Conservation (phyloP, 164 flowering plant genomes). For the Kingdonia uniflora region DNA sequence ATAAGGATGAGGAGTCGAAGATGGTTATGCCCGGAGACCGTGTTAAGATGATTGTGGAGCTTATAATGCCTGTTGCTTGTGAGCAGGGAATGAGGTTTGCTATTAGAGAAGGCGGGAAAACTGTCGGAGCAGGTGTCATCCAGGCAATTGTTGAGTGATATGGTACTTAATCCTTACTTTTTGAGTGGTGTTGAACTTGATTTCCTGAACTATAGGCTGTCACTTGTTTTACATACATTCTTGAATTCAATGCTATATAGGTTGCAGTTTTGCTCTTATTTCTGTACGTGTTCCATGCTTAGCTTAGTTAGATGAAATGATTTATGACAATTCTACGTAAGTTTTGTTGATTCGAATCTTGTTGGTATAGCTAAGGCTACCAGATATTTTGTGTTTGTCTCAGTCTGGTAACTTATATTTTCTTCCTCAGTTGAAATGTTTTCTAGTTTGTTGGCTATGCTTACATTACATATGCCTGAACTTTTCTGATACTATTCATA, state of each 20-base stretch:
- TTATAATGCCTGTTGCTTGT: slow-evolving; percentile 28
- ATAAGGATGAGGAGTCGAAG: slow-evolving; percentile 32
- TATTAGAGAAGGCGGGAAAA: slow-evolving; percentile 36
- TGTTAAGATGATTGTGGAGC: slow-evolving; percentile 31
- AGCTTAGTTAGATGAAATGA: slow-evolving; percentile 9
- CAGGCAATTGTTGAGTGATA: slow-evolving; percentile 23
- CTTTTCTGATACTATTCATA: background rate
- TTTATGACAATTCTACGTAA: slow-evolving; percentile 6
- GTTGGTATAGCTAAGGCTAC: background rate
- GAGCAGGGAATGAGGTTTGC: slow-evolving; percentile 36
- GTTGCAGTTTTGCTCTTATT: slow-evolving; percentile 10
- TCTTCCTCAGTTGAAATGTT: background rate
- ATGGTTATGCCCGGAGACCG: slow-evolving; percentile 36
- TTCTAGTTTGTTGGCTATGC: too few species aligned
- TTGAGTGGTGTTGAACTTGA: background rate
- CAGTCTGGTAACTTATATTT: background rate
- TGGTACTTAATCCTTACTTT: slow-evolving; percentile 1
- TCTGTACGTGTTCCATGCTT: slow-evolving; percentile 1
- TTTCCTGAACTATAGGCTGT: slow-evolving; percentile 9
- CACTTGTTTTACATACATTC: slow-evolving; percentile 6
- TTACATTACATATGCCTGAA: too few species aligned
- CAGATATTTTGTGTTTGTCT: slow-evolving; percentile 2
- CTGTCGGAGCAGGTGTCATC: slow-evolving; percentile 32
- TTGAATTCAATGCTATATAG: slow-evolving; percentile 9
- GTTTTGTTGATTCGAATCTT: slow-evolving; percentile 1